These are phyloP conservation scores for Metschnikowia rubicola DNA, from an alignment of 805 yeast genomes.

Conservation along the genomic window DNA sequence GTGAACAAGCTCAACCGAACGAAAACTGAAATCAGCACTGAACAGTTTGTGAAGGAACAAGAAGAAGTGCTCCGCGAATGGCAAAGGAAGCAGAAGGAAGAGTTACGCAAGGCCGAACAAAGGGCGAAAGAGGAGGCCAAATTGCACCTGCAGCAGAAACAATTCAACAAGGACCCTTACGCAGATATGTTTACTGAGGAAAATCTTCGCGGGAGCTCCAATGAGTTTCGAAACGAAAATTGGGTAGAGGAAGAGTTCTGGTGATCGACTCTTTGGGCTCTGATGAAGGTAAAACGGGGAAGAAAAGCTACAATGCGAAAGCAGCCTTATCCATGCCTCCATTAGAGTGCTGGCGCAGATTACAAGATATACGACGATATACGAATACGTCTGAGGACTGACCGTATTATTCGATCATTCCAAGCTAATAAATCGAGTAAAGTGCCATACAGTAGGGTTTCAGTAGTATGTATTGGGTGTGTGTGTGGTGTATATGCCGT, in stretches of 20 bases:
- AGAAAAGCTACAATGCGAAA: background rate
- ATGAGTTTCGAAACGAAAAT: constrained; percentile 47
- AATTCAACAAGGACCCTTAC: constrained; percentile 29
- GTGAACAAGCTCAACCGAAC: constrained; percentile 65
- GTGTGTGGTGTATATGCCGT: background rate
- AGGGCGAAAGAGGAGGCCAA: constrained; percentile 32
- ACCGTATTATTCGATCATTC: too few species aligned
- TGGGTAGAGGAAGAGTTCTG: constrained; percentile 54
- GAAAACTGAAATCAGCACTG: constrained; percentile 51
- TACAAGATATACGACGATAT: background rate
- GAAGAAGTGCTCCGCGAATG: constrained; percentile 27
- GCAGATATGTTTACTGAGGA: constrained; percentile 50
- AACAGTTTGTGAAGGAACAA: constrained; percentile 37
- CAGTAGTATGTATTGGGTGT: constrained; percentile 2
- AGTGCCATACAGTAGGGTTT: background rate
- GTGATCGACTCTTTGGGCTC: constrained; percentile 4
- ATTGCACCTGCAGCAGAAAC: constrained; percentile 38
- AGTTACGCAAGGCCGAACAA: constrained; percentile 28
- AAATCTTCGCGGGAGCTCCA: constrained; percentile 39
- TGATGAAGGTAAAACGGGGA: background rate
- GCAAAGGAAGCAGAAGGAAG: constrained; percentile 39
- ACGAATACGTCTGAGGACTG: too few species aligned
- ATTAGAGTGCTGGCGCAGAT: too few species aligned
- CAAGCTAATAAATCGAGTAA: background rate
- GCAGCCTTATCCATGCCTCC: too few species aligned